Evolutionary conservation across 257 asterid species (phyloP).

Genomic region (Hygrophila difformis): DNA sequence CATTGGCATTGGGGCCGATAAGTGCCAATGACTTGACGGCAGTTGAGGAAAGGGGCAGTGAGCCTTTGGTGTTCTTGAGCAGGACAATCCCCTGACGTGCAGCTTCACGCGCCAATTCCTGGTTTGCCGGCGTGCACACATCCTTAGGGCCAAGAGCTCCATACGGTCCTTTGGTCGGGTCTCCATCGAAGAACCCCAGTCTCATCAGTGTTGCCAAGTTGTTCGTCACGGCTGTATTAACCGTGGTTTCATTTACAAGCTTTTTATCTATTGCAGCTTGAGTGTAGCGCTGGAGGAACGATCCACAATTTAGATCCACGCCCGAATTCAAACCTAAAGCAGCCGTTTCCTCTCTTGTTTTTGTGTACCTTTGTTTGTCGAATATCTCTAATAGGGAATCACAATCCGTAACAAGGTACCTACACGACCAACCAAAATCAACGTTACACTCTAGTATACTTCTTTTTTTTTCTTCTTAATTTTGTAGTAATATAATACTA

Average conservation of each 20-base stretch:
- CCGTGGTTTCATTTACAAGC: conserved; percentile 45
- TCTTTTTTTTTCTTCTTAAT: no score
- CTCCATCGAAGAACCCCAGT: conserved; percentile 87
- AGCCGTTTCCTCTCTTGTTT: conserved; percentile 83
- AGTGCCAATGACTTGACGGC: conserved; percentile 64
- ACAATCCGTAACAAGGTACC: conserved; percentile 89
- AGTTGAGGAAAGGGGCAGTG: conserved; percentile 52
- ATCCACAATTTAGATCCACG: conserved; percentile 83
- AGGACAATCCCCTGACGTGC: conserved; percentile 82
- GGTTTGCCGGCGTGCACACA: conserved; percentile 56
- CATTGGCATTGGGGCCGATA: conserved; percentile 82
- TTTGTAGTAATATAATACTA: no score
- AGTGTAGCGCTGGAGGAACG: conserved; percentile 30
- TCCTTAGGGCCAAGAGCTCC: conserved; percentile 90
- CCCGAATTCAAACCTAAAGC: conserved; percentile 75
- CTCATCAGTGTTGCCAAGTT: conserved; percentile 74
- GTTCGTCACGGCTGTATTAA: conserved; percentile 51
- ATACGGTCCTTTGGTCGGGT: conserved; percentile 50
- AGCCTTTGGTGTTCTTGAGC: conserved; percentile 56
- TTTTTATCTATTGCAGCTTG: conserved; percentile 59
- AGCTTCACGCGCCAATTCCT: conserved; percentile 73
- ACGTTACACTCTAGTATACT: no score
- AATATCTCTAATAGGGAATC: conserved; percentile 77
- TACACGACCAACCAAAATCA: no score
- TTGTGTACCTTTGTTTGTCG: conserved; percentile 60